A percentile compares a stretch with the other conserved stretches of the same genome.
Evolutionary conservation across 2,329 filamentous ascomycete genomes (phyloP).

Genomic region (Ceratocystis papillata): DNA sequence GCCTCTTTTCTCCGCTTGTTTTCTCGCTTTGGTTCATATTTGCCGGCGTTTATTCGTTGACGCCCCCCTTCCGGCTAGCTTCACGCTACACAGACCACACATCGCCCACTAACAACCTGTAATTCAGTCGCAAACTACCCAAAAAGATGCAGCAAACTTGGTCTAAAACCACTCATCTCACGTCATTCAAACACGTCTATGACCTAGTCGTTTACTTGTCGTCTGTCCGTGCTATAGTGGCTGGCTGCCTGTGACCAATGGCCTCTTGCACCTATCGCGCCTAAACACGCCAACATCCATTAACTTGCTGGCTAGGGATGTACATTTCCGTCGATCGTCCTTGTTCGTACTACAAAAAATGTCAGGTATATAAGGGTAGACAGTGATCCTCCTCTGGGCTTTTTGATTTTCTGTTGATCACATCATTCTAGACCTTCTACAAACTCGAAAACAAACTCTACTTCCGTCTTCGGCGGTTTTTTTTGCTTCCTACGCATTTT

Average conservation of each 20-base stretch:
- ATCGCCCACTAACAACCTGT: background rate
- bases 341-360: background rate
- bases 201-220: background rate
- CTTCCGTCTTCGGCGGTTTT: background rate
- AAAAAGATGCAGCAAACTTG: background rate
- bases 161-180: slow-evolving; percentile 1
- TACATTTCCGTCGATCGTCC: slow-evolving; percentile 9
- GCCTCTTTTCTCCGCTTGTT: slow-evolving; percentile 8
- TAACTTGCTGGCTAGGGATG: background rate
- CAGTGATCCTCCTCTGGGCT: background rate
- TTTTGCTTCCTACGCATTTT: background rate
- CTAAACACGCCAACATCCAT: background rate
- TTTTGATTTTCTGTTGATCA: slow-evolving; percentile 10
- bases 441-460: background rate
- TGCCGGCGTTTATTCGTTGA: slow-evolving; percentile 7
- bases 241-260: background rate
- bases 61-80: slow-evolving; percentile 3
- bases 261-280: background rate
- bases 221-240: background rate
- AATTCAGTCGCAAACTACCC: background rate
- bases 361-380: background rate
- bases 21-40: background rate
- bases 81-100: slow-evolving; percentile 9
- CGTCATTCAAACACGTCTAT: slow-evolving; percentile 1
- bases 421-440: slow-evolving; percentile 4